phyloP scores from a whole-genome alignment of 306 rosid species.

The Pyrus betulifolia region DNA sequence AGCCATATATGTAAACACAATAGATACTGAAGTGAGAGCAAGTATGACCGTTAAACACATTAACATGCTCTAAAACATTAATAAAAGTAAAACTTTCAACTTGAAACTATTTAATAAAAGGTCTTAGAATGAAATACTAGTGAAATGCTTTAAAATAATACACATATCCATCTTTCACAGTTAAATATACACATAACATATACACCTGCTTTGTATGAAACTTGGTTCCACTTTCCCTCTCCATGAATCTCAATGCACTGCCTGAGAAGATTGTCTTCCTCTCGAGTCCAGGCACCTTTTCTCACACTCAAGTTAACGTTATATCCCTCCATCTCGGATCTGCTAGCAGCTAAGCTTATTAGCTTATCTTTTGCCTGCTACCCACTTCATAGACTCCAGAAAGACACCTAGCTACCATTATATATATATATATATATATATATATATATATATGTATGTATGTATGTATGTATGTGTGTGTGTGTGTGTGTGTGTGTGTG shows the following conservation, averaged over 20 bases:
- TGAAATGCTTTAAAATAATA: not conserved
- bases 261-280: slow-evolving; percentile 19
- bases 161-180: not conserved
- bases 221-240: slow-evolving; percentile 21
- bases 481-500: no score
- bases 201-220: slow-evolving; percentile 16
- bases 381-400: no score
- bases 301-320: not conserved
- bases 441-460: no score
- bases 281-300: slow-evolving; percentile 23
- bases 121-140: not conserved
- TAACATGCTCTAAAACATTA: not conserved
- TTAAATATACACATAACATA: not conserved
- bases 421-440: not conserved
- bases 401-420: no score
- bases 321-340: not conserved
- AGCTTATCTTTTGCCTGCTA: not conserved
- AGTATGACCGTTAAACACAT: not conserved
- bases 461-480: no score
- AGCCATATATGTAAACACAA: no score
- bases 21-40: not conserved
- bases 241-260: slow-evolving; percentile 10
- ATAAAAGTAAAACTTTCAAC: not conserved
- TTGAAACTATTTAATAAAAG: not conserved
- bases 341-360: not conserved